phyloP scores from a whole-genome alignment of 208 protist genomes.

The Herpetomonas samuelpessoai region DNA sequence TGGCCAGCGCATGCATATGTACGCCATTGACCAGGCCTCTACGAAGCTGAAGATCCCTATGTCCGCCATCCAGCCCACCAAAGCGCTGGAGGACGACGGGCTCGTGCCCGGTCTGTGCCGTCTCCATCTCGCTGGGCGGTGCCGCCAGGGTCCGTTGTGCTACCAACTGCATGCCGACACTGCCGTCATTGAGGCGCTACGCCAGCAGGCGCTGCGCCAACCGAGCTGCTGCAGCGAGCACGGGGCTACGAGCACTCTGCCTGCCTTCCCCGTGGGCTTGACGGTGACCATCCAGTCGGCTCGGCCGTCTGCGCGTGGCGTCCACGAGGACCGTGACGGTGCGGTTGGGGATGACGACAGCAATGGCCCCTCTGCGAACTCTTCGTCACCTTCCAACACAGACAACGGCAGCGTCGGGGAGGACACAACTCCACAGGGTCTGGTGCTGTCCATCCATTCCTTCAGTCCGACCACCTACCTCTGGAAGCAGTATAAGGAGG shows the following conservation, averaged over 20 bases:
- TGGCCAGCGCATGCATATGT: conserved; percentile 24
- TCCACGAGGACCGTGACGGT: neutral
- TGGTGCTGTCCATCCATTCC: conserved; percentile 50
- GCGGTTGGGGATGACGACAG: too few species aligned
- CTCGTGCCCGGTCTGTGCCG: conserved; percentile 80
- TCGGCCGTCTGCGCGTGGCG: neutral
- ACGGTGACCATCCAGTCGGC: conserved; percentile 52
- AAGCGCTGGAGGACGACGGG: conserved; percentile 71
- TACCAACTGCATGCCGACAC: conserved; percentile 82
- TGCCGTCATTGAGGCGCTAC: conserved; percentile 47
- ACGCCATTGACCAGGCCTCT: conserved; percentile 74
- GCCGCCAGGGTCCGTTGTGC: conserved; percentile 65
- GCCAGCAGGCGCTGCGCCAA: conserved; percentile 43
- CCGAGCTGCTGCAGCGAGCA: conserved; percentile 81
- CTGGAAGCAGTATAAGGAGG: conserved; percentile 60
- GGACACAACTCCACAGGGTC: conserved; percentile 1
- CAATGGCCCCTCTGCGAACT: conserved; percentile 5
- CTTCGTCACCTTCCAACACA: conserved; percentile 14
- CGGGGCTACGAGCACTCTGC: conserved; percentile 65
- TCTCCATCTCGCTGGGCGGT: conserved; percentile 74
- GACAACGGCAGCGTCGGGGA: conserved; percentile 11
- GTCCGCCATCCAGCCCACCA: conserved; percentile 60
- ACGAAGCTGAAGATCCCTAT: conserved; percentile 80
- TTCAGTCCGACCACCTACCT: conserved; percentile 70
- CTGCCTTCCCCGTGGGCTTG: conserved; percentile 66